Evolutionary conservation across 1,284 basidiomycete genomes (phyloP).

Genomic region (Peniophora sp.): DNA sequence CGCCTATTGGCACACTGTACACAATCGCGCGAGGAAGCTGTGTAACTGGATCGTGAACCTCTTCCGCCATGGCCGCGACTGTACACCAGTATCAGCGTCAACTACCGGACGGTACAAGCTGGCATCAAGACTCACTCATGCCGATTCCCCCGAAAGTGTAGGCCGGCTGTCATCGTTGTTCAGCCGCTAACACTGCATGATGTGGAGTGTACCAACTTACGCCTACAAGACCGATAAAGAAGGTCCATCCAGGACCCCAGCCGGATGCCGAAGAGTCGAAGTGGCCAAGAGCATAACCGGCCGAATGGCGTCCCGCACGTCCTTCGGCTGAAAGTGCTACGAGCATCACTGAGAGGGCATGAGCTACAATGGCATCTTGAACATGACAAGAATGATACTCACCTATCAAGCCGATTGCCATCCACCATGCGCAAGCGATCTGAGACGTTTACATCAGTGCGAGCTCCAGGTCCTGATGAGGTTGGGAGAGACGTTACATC

Average conservation of each 20-base stretch:
- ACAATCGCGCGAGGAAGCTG: constrained; percentile 55
- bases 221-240: constrained; percentile 47
- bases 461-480: background rate
- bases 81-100: background rate
- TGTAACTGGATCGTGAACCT: constrained; percentile 48
- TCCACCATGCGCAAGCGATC: constrained; percentile 46
- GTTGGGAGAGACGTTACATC: constrained; percentile 27
- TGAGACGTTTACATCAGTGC: constrained; percentile 12
- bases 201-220: no score
- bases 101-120: background rate
- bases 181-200: no score
- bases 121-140: constrained; percentile 31
- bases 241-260: constrained; percentile 51
- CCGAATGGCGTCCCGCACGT: constrained; percentile 36
- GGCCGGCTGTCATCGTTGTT: constrained; percentile 18
- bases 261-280: constrained; percentile 44
- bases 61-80: constrained; percentile 59
- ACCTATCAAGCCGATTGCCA: constrained; percentile 44
- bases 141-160: constrained; percentile 45
- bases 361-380: background rate
- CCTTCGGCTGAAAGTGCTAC: constrained; percentile 42
- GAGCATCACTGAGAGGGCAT: constrained; percentile 29
- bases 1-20: constrained; percentile 56
- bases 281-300: constrained; percentile 36
- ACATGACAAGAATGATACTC: constrained; percentile 2